Conservation (phyloP, 176 grass and related monocot genomes). For the Musa acuminata region DNA sequence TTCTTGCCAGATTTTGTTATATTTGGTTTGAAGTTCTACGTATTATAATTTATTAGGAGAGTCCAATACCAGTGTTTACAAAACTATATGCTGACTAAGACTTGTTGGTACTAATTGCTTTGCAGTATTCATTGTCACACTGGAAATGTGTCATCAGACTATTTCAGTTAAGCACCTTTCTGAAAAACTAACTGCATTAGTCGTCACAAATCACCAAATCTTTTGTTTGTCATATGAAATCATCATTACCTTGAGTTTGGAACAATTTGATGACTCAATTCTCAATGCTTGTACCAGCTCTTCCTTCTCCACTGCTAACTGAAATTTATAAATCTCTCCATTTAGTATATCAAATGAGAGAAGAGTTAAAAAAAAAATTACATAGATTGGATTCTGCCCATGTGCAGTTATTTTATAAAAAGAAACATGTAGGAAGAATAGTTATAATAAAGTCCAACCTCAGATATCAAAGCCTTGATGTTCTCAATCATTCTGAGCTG, state of each 20-base stretch:
- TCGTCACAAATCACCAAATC: neutral
- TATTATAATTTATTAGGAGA: too few relatives aligned
- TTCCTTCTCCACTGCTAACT: slow-evolving; percentile 96
- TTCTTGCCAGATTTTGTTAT: too few relatives aligned
- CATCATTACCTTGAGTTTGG: slow-evolving; percentile 69
- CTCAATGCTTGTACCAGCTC: slow-evolving; percentile 70
- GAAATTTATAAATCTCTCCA: slow-evolving; percentile 15
- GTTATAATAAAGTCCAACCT: slow-evolving; percentile 29
- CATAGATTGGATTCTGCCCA: neutral
- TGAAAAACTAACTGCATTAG: neutral
- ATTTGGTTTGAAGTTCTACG: too few relatives aligned
- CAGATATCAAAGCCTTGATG: slow-evolving; percentile 20
- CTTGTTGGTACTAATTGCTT: too few relatives aligned
- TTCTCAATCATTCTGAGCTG: slow-evolving; percentile 10
- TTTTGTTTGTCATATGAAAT: too few relatives aligned
- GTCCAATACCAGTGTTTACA: too few relatives aligned
- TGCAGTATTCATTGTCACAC: neutral
- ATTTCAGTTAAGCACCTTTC: neutral
- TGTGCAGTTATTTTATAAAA: neutral
- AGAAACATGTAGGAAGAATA: neutral
- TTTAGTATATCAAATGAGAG: neutral
- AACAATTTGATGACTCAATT: slow-evolving; percentile 97
- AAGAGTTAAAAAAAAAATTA: neutral
- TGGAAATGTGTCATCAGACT: neutral
- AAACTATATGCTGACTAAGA: too few relatives aligned